Conservation (phyloP, 2,329 filamentous ascomycete species). For the Clarireedia hainanense region DNA sequence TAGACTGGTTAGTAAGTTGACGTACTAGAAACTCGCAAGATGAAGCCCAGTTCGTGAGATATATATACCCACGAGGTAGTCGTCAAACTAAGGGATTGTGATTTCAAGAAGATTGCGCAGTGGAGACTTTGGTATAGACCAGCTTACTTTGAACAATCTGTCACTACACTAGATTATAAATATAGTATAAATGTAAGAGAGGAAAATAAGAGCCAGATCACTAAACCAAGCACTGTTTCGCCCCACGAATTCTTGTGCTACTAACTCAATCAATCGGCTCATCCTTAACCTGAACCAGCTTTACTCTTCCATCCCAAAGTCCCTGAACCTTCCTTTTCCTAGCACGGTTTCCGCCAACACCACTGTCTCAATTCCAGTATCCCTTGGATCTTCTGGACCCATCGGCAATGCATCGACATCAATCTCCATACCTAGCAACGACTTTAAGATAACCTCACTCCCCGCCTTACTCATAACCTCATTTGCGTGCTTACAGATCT, state of each 20-base stretch:
- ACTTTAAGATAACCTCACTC: slow-evolving; percentile 71
- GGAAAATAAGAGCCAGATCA: too few relatives aligned
- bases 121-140: too few relatives aligned
- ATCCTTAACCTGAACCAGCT: slow-evolving; percentile 24
- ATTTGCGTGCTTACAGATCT: slow-evolving; percentile 78
- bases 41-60: too few relatives aligned
- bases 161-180: too few relatives aligned
- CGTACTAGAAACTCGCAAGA: too few relatives aligned
- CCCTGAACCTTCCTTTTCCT: slow-evolving; percentile 23
- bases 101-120: too few relatives aligned
- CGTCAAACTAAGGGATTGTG: too few relatives aligned
- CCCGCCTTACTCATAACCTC: slow-evolving; percentile 92
- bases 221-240: not conserved
- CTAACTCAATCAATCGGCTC: slow-evolving; percentile 21
- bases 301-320: slow-evolving; percentile 18
- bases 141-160: too few relatives aligned
- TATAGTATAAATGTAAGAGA: too few relatives aligned
- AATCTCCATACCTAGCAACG: slow-evolving; percentile 66
- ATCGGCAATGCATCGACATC: slow-evolving; percentile 80
- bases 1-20: too few relatives aligned
- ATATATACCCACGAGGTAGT: too few relatives aligned
- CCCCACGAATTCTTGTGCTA: not conserved
- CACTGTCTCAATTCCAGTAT: slow-evolving; percentile 74
- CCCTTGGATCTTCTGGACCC: slow-evolving; percentile 65
- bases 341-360: slow-evolving; percentile 46